Evolutionary conservation across 345 rosid species (phyloP), one percentile per base, ranked within the genome.

Genomic region (Reutealis trisperma): DNA sequence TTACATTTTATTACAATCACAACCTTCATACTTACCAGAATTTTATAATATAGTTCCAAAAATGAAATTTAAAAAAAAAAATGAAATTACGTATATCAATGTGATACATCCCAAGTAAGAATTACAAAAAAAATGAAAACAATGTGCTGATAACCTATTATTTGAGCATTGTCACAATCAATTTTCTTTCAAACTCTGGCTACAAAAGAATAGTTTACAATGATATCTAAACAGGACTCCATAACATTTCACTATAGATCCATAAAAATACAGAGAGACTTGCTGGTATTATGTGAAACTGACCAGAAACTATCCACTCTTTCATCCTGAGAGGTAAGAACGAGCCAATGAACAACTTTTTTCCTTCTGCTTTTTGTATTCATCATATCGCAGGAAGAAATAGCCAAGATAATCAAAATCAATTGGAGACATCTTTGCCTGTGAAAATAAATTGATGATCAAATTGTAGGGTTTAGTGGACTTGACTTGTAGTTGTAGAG

Each of bases 391-490:
- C 76, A 93, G 82, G 86, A 92, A 93, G 91, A 90, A 96, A 83
- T 91, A 96, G 30, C 88, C 85, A 44, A 93, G 78, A 78, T 96
- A 96, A 81, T 96, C 94, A 37, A 96, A 96, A 18, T 90, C 91
- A 32, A 93, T 91, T 0, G 98, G 97, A 14, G 99, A 96, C 98
- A 91, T 92, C 88, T 83, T 93, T 63, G 98, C 99, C 98, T 96
- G 84, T 55, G 19, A 70, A 55, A 63, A 76, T 13, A 44, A 51
- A 37, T 37, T 37, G 24, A 42, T 30, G 42, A 72, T 22, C 71
- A 75, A 1, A 59, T 11, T 30, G 63, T 60, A 63, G 12, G n/a
- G 21, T 66, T 59, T 10, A 54, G 32, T 76, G 63, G 22, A 24
- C 18, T 76, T 30, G 58, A 51, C 16, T 76, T 59, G 72, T 67